These are phyloP conservation scores for Coniochaeta sp. DNA, from an alignment of 2,329 filamentous ascomycete species.

Conservation along the genomic window DNA sequence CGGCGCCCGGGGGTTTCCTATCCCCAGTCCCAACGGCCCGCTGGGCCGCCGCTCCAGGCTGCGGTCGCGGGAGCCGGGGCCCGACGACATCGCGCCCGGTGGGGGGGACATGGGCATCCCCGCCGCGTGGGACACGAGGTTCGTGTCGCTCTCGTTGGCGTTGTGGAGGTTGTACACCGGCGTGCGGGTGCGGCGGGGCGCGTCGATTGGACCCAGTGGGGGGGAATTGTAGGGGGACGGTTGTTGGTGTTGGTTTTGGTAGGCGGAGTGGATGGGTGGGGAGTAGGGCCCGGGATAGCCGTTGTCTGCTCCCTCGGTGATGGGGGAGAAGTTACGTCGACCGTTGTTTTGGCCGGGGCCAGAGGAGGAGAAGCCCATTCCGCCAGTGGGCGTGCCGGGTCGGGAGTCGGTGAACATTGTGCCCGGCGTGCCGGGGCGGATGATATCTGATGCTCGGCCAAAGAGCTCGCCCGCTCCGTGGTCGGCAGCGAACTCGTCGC, in stretches of 20 bases:
- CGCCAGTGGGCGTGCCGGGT: conserved; percentile 40
- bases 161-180: conserved; percentile 40
- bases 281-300: conserved; percentile 9
- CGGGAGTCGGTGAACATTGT: conserved; percentile 40
- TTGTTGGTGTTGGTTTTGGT: no score
- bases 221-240: conserved; percentile 10
- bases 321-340: conserved; percentile 15
- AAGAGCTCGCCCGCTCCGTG: conserved; percentile 71
- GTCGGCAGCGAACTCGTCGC: conserved; percentile 79
- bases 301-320: conserved; percentile 7
- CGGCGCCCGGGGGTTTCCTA: conserved; percentile 31
- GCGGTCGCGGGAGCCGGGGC: conserved; percentile 13
- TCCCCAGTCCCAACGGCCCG: conserved; percentile 15
- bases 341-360: conserved; percentile 7
- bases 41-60: conserved; percentile 18
- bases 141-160: conserved; percentile 44
- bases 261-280: conserved; percentile 8
- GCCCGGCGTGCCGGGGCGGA: conserved; percentile 55
- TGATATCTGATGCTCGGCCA: conserved; percentile 51
- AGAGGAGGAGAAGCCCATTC: conserved; percentile 24
- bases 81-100: background rate
- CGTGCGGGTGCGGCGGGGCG: conserved; percentile 29
- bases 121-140: conserved; percentile 46
- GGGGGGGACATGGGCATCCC: conserved; percentile 38
- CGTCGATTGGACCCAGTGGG: conserved; percentile 11